phyloP scores from a whole-genome alignment of 129 eudicot species.

The Lactuca sativa region DNA sequence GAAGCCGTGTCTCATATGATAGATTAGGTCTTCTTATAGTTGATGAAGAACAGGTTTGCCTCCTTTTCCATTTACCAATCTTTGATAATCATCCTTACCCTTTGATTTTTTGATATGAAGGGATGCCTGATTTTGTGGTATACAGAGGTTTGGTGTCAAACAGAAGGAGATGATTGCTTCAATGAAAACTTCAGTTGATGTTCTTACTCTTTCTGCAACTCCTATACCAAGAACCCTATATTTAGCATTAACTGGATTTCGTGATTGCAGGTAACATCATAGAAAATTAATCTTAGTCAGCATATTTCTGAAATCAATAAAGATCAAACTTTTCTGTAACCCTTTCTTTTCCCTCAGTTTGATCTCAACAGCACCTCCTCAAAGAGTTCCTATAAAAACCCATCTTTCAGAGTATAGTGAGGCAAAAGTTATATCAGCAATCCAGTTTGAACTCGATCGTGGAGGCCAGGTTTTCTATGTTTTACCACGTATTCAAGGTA shows the following conservation, averaged over 20 bases:
- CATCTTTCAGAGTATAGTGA: conserved; percentile 77
- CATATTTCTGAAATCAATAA: conserved; percentile 3
- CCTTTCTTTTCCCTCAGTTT: conserved; percentile 46
- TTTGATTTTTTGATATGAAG: conserved; percentile 12
- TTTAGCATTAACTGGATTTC: conserved; percentile 95
- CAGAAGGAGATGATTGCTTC: conserved; percentile 99
- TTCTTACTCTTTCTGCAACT: conserved; percentile 98
- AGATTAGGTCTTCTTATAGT: conserved; percentile 90
- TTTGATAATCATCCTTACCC: conserved; percentile 4
- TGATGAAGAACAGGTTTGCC: conserved; percentile 94
- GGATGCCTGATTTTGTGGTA: conserved; percentile 21
- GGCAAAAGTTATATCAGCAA: conserved; percentile 79
- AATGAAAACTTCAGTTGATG: conserved; percentile 87
- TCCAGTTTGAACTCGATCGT: conserved; percentile 81
- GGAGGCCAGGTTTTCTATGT: conserved; percentile 99
- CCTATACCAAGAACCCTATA: conserved; percentile 99
- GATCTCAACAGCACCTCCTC: conserved; percentile 96
- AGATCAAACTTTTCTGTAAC: conserved; percentile 12
- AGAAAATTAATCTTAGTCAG: not conserved
- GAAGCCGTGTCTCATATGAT: conserved; percentile 75
- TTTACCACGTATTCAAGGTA: conserved; percentile 96
- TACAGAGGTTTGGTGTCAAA: conserved; percentile 97
- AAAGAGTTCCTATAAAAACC: conserved; percentile 95
- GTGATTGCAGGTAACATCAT: conserved; percentile 87
- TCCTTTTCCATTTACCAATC: conserved; percentile 14